A percentile compares a stretch with the other conserved stretches of the same genome.
These are phyloP conservation scores for Eimeria falciformis DNA, from an alignment of 169 alveolate species.

Conservation along the genomic window DNA sequence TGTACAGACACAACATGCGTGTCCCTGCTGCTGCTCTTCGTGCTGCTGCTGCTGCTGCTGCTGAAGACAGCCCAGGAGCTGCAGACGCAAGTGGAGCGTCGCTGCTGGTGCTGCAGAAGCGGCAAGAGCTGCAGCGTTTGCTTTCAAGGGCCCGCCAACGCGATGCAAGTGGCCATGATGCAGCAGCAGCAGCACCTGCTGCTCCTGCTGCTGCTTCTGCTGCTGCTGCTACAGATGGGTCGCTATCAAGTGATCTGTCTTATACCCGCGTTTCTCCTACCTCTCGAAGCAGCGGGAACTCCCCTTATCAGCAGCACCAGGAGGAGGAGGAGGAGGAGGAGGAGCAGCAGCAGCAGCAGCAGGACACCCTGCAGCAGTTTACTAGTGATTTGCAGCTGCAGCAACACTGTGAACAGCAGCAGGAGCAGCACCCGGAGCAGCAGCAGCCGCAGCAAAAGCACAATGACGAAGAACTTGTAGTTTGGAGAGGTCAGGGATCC, in stretches of 20 bases:
- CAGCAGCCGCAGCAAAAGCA: conserved; percentile 59
- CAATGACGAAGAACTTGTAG: too few species aligned
- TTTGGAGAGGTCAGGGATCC: neutral
- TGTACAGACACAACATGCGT: neutral
- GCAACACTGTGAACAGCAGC: neutral
- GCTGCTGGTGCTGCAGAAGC: conserved; percentile 17
- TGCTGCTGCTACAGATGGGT: neutral
- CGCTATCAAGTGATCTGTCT: neutral
- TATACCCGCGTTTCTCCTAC: neutral
- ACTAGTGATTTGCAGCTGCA: neutral
- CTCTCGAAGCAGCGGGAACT: conserved; percentile 1
- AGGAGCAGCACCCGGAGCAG: conserved; percentile 37
- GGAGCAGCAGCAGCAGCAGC: conserved; percentile 51
- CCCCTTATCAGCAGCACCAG: neutral
- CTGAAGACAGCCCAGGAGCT: neutral
- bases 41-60: conserved; percentile 2
- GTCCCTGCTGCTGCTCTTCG: neutral
- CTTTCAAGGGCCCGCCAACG: too few species aligned
- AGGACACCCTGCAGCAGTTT: neutral
- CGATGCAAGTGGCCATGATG: too few species aligned
- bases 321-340: conserved; percentile 59
- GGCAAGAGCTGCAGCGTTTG: conserved; percentile 24
- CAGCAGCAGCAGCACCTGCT: conserved; percentile 38
- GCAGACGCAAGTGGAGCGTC: neutral
- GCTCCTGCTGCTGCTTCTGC: conserved; percentile 48